Conservation (phyloP, 73 alveolate species). For the Tetrahymena malaccensis region DNA sequence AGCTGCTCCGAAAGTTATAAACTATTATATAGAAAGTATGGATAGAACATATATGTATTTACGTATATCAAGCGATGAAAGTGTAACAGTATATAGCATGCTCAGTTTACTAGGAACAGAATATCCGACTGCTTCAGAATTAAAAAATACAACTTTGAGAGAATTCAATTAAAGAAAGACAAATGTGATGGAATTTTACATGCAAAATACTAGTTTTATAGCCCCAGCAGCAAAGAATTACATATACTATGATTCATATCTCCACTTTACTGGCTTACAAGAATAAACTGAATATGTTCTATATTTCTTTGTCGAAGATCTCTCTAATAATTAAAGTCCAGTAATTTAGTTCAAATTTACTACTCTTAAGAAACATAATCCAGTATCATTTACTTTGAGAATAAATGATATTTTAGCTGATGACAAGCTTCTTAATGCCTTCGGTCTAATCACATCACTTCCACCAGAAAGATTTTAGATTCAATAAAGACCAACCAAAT, state of each 20-base stretch:
- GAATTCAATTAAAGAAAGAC: neutral
- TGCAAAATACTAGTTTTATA: constrained; percentile 8
- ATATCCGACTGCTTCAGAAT: neutral
- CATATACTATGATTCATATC: constrained; percentile 19
- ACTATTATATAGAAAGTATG: constrained; percentile 18
- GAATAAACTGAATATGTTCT: constrained; percentile 29
- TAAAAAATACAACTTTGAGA: neutral
- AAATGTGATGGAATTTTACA: neutral
- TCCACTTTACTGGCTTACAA: constrained; percentile 12
- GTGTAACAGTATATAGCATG: constrained; percentile 11
- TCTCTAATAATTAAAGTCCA: constrained; percentile 6
- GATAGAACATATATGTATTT: constrained; percentile 30
- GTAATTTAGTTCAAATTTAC: constrained; percentile 1
- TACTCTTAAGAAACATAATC: constrained; percentile 6
- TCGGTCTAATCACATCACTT: constrained; percentile 25
- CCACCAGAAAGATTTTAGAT: constrained; percentile 3
- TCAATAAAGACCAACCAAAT: neutral
- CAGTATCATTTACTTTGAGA: constrained; percentile 7
- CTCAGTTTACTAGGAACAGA: constrained; percentile 9
- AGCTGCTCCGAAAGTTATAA: constrained; percentile 11
- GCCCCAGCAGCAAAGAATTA: constrained; percentile 19
- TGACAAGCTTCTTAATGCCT: constrained; percentile 14
- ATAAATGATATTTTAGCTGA: neutral
- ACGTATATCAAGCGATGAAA: constrained; percentile 24
- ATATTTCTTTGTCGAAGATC: constrained; percentile 31